Evolutionary conservation across 345 rosid genomes (phyloP).

Genomic region (Melaleuca alternifolia): DNA sequence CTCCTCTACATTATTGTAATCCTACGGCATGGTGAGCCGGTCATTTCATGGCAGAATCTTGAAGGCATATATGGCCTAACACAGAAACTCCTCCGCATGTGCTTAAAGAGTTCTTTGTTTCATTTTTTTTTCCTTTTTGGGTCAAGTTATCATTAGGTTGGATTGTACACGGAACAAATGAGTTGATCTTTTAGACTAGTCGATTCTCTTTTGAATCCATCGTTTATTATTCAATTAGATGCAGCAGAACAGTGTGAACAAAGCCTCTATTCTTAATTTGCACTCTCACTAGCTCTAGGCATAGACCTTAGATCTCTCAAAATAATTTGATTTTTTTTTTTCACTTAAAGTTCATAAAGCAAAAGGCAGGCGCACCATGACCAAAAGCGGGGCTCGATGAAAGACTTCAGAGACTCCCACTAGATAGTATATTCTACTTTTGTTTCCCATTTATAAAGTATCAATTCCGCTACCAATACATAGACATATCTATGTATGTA

Average conservation of each 20-base stretch:
- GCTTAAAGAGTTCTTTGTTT: neutral
- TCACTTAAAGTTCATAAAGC: neutral
- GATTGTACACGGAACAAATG: neutral
- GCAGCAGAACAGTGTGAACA: neutral
- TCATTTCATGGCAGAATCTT: neutral
- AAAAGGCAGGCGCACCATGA: neutral
- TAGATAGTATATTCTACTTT: neutral
- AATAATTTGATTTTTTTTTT: neutral
- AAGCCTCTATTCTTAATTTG: neutral
- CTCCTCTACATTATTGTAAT: neutral
- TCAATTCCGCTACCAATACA: neutral
- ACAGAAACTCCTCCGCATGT: neutral
- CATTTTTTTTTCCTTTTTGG: neutral
- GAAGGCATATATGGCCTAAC: neutral
- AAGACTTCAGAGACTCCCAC: neutral
- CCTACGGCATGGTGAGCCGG: neutral
- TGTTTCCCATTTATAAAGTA: neutral
- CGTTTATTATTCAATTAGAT: neutral
- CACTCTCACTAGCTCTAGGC: neutral
- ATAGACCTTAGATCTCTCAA: neutral
- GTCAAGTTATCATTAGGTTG: neutral
- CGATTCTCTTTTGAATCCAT: neutral
- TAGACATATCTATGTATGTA: neutral
- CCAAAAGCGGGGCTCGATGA: neutral
- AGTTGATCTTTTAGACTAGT: neutral